Percentiles rank a stretch among this genome's conserved stretches.
These are phyloP conservation scores for Plantago ovata DNA, from an alignment of 257 asterid species.

Conservation along the genomic window DNA sequence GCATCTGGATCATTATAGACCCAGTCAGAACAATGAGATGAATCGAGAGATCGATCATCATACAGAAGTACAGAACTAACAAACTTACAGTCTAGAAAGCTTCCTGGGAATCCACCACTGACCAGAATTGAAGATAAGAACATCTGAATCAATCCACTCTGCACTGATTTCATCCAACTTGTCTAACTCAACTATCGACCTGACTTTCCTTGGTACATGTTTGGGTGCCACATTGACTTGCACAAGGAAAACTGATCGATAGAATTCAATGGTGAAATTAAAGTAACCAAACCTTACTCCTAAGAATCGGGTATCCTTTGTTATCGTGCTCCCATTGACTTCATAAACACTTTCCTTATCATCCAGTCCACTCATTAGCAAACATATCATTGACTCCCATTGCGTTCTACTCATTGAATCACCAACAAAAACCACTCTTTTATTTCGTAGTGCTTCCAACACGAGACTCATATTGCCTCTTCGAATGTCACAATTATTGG, in stretches of 20 bases:
- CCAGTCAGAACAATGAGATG: too few species aligned
- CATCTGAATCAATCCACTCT: conserved; percentile 67
- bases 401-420: conserved; percentile 84
- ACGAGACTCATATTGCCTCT: conserved; percentile 36
- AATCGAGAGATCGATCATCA: background rate
- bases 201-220: conserved; percentile 56
- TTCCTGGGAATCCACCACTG: conserved; percentile 87
- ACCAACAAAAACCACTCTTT: conserved; percentile 71
- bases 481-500: conserved; percentile 52
- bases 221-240: conserved; percentile 56
- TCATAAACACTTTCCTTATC: conserved; percentile 66
- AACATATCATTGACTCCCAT: conserved; percentile 82
- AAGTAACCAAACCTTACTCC: conserved; percentile 62
- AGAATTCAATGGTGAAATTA: conserved; percentile 62
- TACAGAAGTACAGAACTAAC: conserved; percentile 8
- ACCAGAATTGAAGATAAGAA: conserved; percentile 68
- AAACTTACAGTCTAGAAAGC: conserved; percentile 63
- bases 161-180: conserved; percentile 58
- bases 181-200: conserved; percentile 55
- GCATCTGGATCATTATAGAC: too few species aligned
- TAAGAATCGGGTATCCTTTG: conserved; percentile 55
- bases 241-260: conserved; percentile 73
- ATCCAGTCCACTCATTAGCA: conserved; percentile 66
- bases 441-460: conserved; percentile 45
- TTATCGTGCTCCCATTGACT: conserved; percentile 55